Conservation (phyloP, 1,284 basidiomycete genomes). For the Pterulicium gracile region DNA sequence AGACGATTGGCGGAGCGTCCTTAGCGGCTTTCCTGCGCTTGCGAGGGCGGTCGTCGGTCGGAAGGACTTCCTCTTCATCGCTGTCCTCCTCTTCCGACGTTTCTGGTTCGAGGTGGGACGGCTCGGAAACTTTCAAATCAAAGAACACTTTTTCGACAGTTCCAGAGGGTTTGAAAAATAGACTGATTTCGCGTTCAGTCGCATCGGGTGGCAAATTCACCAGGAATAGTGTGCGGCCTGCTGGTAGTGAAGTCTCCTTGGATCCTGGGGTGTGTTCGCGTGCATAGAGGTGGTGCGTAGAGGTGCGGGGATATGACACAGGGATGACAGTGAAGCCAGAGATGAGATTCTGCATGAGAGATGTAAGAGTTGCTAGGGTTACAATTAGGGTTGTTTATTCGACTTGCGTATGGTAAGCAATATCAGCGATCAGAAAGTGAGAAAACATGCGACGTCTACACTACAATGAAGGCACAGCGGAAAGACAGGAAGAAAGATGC, state of each 20-base stretch:
- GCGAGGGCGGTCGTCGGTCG: slow-evolving; percentile 22
- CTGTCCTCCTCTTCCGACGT: slow-evolving; percentile 28
- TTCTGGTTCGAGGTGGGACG: slow-evolving; percentile 10
- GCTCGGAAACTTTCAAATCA: slow-evolving; percentile 26
- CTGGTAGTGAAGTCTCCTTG: slow-evolving; percentile 32
- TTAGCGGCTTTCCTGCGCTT: slow-evolving; percentile 38
- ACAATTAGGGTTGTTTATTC: not conserved
- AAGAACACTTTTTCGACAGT: slow-evolving; percentile 69
- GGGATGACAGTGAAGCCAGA: slow-evolving; percentile 53
- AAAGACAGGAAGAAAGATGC: not conserved
- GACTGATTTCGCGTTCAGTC: slow-evolving; percentile 63
- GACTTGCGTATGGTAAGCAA: too few species aligned
- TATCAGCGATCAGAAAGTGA: not conserved
- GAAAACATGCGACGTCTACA: not conserved
- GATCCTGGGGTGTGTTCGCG: slow-evolving; percentile 44
- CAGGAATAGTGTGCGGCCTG: slow-evolving; percentile 72
- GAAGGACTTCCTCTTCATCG: slow-evolving; percentile 17
- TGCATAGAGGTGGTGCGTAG: slow-evolving; percentile 55
- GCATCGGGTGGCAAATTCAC: slow-evolving; percentile 82
- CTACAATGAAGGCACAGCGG: not conserved
- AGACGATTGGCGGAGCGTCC: slow-evolving; percentile 32
- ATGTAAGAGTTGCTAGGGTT: too few species aligned
- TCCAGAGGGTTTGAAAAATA: slow-evolving; percentile 66
- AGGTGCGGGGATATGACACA: slow-evolving; percentile 37
- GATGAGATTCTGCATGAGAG: not conserved